A percentile compares a stretch with the other conserved stretches of the same genome.
phyloP scores from a whole-genome alignment of 352 stramenopile genomes.

The Pythium coloratum region DNA sequence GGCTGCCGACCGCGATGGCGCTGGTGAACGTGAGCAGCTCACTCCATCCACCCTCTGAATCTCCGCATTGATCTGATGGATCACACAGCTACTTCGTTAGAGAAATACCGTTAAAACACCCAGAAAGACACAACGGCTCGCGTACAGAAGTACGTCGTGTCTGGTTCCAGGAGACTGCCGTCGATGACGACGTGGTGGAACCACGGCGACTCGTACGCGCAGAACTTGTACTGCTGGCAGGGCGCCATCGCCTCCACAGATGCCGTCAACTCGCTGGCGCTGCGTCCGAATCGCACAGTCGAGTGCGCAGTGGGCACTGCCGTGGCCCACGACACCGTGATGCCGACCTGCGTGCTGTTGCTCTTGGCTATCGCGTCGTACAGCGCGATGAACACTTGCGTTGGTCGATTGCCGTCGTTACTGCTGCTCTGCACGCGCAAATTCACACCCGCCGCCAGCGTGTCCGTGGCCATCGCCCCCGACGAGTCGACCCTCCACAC shows the following conservation, averaged over 20 bases:
- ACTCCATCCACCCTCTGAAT: conserved; percentile 50
- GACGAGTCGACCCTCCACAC: conserved; percentile 15
- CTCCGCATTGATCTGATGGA: conserved; percentile 57
- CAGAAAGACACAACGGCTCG: conserved; percentile 4
- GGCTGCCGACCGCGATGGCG: conserved; percentile 42
- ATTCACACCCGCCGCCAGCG: conserved; percentile 4
- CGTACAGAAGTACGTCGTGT: conserved; percentile 76
- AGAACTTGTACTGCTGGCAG: conserved; percentile 72
- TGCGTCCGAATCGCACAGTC: conserved; percentile 48
- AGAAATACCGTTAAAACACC: neutral
- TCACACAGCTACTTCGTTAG: neutral
- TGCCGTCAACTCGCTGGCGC: conserved; percentile 27
- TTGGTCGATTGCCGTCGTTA: conserved; percentile 26
- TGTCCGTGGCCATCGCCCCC: neutral
- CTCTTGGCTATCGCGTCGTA: conserved; percentile 23
- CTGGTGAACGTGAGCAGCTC: conserved; percentile 57
- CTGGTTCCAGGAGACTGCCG: conserved; percentile 41
- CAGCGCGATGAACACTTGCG: conserved; percentile 53
- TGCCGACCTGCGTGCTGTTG: conserved; percentile 26
- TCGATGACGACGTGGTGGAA: conserved; percentile 74
- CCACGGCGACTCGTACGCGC: conserved; percentile 73
- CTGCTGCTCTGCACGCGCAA: conserved; percentile 14
- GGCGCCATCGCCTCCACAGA: conserved; percentile 30
- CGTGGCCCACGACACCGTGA: conserved; percentile 66
- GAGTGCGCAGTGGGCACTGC: conserved; percentile 41